Conservation (phyloP, 1,139 yeast genomes). For the Hansenula sp. region DNA sequence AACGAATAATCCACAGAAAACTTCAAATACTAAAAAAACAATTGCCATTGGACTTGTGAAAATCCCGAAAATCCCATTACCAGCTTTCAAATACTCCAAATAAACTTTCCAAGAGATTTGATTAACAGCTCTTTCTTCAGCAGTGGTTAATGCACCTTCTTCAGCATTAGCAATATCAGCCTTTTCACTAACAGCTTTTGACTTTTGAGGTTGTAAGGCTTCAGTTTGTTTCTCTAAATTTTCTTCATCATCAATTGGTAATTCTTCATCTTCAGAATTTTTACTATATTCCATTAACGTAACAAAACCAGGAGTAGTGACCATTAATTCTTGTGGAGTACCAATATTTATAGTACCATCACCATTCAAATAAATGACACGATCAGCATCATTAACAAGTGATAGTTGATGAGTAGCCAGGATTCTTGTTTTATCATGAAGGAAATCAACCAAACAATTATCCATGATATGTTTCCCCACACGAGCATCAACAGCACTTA, state of each 20-base stretch:
- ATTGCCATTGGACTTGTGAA: constrained; percentile 40
- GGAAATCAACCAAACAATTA: constrained; percentile 59
- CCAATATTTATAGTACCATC: constrained; percentile 64
- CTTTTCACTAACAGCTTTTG: constrained; percentile 16
- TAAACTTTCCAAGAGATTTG: constrained; percentile 44
- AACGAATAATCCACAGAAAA: constrained; percentile 62
- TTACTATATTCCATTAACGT: constrained; percentile 48
- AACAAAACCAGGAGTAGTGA: constrained; percentile 42
- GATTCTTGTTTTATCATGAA: constrained; percentile 61
- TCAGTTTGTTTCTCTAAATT: constrained; percentile 22
- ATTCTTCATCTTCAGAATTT: constrained; percentile 29
- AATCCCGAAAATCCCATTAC: constrained; percentile 41
- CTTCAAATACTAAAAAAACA: constrained; percentile 34
- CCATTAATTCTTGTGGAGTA: constrained; percentile 41
- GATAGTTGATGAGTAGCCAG: constrained; percentile 85
- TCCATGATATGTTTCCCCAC: constrained; percentile 83
- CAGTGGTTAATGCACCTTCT: constrained; percentile 36
- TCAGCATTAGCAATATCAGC: constrained; percentile 19
- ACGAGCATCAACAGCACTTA: constrained; percentile 89
- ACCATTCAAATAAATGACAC: constrained; percentile 65
- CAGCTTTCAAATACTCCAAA: constrained; percentile 44
- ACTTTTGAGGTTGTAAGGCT: constrained; percentile 7
- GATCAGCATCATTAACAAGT: constrained; percentile 63
- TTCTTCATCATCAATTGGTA: constrained; percentile 23
- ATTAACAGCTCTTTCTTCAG: constrained; percentile 48